Percentiles rank a stretch among this genome's conserved stretches.
These are phyloP conservation scores for Aureobasidium sp. DNA, from an alignment of 2,329 filamentous ascomycete species.

Conservation along the genomic window DNA sequence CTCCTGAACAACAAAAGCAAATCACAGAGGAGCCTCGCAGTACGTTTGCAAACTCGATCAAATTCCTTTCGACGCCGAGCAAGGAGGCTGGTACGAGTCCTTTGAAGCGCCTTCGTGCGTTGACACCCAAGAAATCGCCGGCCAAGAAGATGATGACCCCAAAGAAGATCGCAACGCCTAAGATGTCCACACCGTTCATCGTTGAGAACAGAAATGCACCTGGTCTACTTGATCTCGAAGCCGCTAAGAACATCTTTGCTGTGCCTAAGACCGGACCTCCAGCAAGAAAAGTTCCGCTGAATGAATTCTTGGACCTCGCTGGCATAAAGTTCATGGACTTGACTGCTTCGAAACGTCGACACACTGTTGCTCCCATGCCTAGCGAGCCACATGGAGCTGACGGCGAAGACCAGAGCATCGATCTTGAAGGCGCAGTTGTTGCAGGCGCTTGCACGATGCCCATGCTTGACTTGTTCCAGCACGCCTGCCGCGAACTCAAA, in stretches of 20 bases:
- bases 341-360: conserved; percentile 76
- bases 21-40: conserved; percentile 16
- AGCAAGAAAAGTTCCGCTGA: conserved; percentile 51
- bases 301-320: conserved; percentile 90
- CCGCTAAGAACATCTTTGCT: conserved; percentile 24
- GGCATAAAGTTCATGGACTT: conserved; percentile 98
- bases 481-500: conserved; percentile 90
- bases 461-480: conserved; percentile 89
- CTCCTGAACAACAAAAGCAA: conserved; percentile 20
- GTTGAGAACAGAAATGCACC: conserved; percentile 20
- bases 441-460: conserved; percentile 87
- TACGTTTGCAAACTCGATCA: conserved; percentile 34
- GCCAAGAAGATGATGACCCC: conserved; percentile 35
- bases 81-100: conserved; percentile 41
- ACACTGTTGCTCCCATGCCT: conserved; percentile 60
- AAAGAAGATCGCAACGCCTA: conserved; percentile 33
- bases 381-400: conserved; percentile 18
- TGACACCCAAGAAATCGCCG: conserved; percentile 27
- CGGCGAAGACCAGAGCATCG: conserved; percentile 23
- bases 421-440: conserved; percentile 70
- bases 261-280: conserved; percentile 15
- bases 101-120: conserved; percentile 29
- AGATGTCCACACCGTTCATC: conserved; percentile 20
- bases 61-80: conserved; percentile 41
- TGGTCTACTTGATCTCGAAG: conserved; percentile 11